A percentile compares a stretch with the other conserved stretches of the same genome.
These are phyloP conservation scores for Leucosporidium creatinivorum DNA, from an alignment of 768 basidiomycete species.

Conservation along the genomic window DNA sequence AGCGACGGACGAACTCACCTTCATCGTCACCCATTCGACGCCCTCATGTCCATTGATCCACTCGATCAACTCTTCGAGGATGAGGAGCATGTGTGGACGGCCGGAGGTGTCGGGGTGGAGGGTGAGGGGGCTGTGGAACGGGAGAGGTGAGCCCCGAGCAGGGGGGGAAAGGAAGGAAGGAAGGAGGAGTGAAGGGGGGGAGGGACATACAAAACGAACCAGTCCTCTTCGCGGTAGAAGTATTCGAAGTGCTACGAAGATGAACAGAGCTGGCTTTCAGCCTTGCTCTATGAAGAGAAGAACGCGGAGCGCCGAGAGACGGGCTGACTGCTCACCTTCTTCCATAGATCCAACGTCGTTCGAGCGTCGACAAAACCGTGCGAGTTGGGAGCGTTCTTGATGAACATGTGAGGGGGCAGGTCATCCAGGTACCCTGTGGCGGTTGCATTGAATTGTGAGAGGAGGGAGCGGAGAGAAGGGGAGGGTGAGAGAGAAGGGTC, in stretches of 20 bases:
- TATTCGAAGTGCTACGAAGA: conserved; percentile 54
- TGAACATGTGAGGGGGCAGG: conserved; percentile 54
- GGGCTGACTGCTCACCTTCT: conserved; percentile 45
- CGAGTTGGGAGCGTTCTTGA: conserved; percentile 50
- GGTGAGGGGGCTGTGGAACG: conserved; percentile 58
- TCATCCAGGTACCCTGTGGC: conserved; percentile 52
- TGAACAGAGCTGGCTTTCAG: too few species aligned
- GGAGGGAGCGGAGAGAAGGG: background rate
- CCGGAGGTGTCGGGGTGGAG: conserved; percentile 73
- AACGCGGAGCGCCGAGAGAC: too few species aligned
- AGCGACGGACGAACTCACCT: conserved; percentile 45
- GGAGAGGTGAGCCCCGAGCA: conserved; percentile 37
- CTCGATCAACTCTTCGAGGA: conserved; percentile 56
- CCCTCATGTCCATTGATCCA: conserved; percentile 48
- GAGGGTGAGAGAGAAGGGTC: background rate
- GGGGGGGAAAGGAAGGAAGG: too few species aligned
- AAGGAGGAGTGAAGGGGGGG: background rate
- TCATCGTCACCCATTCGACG: conserved; percentile 64
- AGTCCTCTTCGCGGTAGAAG: conserved; percentile 45
- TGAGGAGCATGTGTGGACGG: conserved; percentile 62
- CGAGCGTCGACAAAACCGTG: conserved; percentile 65
- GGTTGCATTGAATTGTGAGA: conserved; percentile 36
- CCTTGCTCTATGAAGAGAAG: too few species aligned
- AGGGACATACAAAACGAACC: conserved; percentile 2
- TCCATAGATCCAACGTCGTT: conserved; percentile 62